These are phyloP conservation scores for Tuctoria greenei DNA, from an alignment of 176 grass and related monocot genomes.

Conservation along the genomic window DNA sequence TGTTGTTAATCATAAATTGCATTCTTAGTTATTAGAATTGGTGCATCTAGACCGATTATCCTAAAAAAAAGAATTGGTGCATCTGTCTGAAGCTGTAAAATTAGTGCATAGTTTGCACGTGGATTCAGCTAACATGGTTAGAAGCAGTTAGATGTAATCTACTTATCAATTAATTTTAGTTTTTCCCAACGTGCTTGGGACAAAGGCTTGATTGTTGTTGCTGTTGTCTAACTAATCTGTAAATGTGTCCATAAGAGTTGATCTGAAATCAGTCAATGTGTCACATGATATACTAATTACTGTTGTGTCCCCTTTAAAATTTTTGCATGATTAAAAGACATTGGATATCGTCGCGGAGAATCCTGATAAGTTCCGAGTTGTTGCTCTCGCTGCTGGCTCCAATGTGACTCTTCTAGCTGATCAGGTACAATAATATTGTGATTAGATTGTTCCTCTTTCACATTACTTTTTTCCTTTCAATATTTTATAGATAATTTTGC, in stretches of 20 bases:
- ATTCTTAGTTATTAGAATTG: background rate
- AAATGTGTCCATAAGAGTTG: background rate
- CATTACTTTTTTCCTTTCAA: background rate
- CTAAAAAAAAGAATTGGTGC: background rate
- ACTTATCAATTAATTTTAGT: no score
- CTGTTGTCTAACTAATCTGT: background rate
- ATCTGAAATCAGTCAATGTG: background rate
- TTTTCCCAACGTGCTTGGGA: no score
- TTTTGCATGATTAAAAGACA: conserved; percentile 61
- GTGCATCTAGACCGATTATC: no score
- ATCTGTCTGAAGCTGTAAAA: conserved; percentile 11
- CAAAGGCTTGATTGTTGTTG: no score
- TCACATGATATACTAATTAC: conserved; percentile 19
- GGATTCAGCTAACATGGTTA: background rate
- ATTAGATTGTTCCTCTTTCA: background rate
- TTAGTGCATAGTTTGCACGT: background rate
- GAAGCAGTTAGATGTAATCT: background rate
- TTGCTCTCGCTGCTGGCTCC: conserved; percentile 96
- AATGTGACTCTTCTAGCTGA: conserved; percentile 96
- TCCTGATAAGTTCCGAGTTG: conserved; percentile 89
- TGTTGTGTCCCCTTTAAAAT: background rate
- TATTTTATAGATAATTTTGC: background rate
- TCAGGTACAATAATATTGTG: conserved; percentile 54
- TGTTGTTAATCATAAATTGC: background rate
- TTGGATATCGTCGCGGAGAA: conserved; percentile 91